Base-by-base conservation (phyloP, 2,329 filamentous ascomycete species). In the Ophiostoma quercus region DNA sequence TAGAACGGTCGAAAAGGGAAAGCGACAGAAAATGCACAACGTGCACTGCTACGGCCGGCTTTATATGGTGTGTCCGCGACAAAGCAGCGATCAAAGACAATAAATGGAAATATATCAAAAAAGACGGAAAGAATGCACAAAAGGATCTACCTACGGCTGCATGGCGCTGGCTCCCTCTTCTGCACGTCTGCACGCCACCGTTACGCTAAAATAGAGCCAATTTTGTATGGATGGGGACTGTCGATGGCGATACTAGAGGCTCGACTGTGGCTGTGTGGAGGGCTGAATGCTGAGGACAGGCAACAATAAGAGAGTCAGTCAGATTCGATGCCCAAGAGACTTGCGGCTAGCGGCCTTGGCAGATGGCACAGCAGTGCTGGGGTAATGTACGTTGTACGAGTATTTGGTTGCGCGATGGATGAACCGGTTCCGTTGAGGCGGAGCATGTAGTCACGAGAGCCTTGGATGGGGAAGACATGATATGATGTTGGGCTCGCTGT, bases 131-230 rank as follows among this genome's bases (percentile, higher is more conserved):
- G 12, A 16, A 3, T 62, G 14, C 8, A 65, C 19, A 39, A 37
- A 41, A 9, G 9, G 34, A 66, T 41, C 19, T 34, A 66, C 63
- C n/a, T 47, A 47, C n/a, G n/a, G 39, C 41, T 39, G 65, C 43
- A n/a, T 67, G 29, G 66, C 66, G 66, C 66, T 37, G 62, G 62
- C 62, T 65, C 62, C 62, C 62, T 65, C 43, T 43, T 51, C 66
- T 54, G 43, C 66, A 68, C 39, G 41, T 51, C 66, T 54, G 43
- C 66, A 68, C 39, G 41, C 66, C 34, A 37, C 66, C 69, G 66
- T 67, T 63, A 54, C 69, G 69, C 69, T 68, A 70, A 19, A 29
- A n/a, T 70, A 39, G 66, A 47, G 66, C 54, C 65, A 47, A 63
- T 41, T 60, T 57, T 34, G 66, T 22, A 11, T 39, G 32, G 34